phyloP scores from a whole-genome alignment of 2,329 filamentous ascomycete species.

The Ophiostoma novo-ulmi region DNA sequence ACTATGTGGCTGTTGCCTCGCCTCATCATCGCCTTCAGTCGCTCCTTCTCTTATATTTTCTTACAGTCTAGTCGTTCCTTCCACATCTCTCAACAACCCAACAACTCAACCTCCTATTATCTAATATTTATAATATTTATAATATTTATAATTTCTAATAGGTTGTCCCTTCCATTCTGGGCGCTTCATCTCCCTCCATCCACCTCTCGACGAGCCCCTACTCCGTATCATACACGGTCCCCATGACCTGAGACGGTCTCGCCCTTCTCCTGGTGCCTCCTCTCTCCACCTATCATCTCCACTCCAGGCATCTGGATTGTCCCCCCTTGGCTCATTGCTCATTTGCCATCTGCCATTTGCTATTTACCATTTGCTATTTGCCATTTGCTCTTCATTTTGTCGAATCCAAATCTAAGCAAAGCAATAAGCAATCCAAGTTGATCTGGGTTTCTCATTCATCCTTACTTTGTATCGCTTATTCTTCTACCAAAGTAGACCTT shows the following conservation, averaged over 20 bases:
- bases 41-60: not conserved
- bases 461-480: no score
- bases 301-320: not conserved
- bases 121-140: not conserved
- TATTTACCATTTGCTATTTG: not conserved
- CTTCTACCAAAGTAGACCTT: not conserved
- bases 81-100: not conserved
- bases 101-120: not conserved
- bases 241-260: conserved; percentile 17
- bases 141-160: not conserved
- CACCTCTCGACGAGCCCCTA: not conserved
- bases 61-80: not conserved
- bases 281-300: conserved; percentile 8
- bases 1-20: not conserved
- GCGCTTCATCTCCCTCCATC: not conserved
- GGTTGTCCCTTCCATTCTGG: not conserved
- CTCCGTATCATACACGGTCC: not conserved
- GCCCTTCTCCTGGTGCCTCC: conserved; percentile 15
- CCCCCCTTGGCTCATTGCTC: not conserved
- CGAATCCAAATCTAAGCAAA: not conserved
- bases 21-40: not conserved
- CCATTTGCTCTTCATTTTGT: not conserved
- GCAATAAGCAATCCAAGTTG: not conserved
- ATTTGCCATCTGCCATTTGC: not conserved
- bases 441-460: not conserved